Percentiles rank a stretch among this genome's conserved stretches.
Evolutionary conservation across 192 early-diverging fungal genomes (phyloP).

Genomic region (Backusella australiensis): DNA sequence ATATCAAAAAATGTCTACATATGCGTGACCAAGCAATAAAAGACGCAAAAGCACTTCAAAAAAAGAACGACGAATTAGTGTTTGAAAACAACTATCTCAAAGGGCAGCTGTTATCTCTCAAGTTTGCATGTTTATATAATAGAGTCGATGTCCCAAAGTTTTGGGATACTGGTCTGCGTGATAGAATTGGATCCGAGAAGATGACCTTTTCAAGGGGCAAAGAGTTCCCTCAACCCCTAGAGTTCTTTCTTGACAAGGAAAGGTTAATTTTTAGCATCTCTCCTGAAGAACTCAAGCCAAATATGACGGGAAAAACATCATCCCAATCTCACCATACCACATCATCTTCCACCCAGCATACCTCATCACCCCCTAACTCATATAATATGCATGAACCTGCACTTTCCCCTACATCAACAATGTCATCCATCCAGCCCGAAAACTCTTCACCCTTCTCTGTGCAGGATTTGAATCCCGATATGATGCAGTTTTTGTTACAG

Average conservation of each 20-base stretch:
- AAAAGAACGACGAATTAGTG: conserved; percentile 36
- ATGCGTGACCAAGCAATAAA: conserved; percentile 50
- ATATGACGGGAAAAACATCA: conserved; percentile 1
- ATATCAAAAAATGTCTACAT: conserved; percentile 65
- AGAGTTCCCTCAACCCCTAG: conserved; percentile 5
- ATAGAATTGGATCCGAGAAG: conserved; percentile 8
- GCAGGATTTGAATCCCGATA: neutral
- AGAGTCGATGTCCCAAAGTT: conserved; percentile 29
- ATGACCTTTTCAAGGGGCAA: conserved; percentile 4
- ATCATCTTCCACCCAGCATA: neutral
- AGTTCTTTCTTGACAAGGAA: conserved; percentile 13
- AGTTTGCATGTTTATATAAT: conserved; percentile 26
- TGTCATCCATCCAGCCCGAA: neutral
- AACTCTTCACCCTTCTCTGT: neutral
- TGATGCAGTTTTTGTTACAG: conserved; percentile 7
- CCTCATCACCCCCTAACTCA: neutral
- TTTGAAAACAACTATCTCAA: conserved; percentile 46
- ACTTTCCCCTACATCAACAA: neutral
- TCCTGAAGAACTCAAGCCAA: neutral
- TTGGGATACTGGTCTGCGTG: conserved; percentile 23
- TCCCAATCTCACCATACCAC: neutral
- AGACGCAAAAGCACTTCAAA: conserved; percentile 41
- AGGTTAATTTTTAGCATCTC: conserved; percentile 6
- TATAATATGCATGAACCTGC: neutral
- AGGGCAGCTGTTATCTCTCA: conserved; percentile 38